Percentiles rank a stretch among this genome's conserved stretches.
These are phyloP conservation scores for Trametes sp. DNA, from an alignment of 1,284 basidiomycete genomes.

Conservation along the genomic window DNA sequence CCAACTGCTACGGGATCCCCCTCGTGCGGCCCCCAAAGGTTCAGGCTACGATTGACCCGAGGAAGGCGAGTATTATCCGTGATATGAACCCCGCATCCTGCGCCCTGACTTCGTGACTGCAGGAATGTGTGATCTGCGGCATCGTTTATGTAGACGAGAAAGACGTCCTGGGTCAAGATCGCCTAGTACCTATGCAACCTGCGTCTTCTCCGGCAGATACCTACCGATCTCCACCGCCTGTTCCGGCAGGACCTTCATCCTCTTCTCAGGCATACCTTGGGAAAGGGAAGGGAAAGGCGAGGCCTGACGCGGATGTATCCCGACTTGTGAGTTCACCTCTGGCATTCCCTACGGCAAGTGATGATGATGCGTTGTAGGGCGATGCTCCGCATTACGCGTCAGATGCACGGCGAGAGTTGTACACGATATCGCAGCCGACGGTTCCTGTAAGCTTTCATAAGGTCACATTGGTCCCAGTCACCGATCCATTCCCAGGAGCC, in stretches of 20 bases:
- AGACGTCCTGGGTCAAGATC: conserved; percentile 58
- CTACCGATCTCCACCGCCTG: conserved; percentile 1
- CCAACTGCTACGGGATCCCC: conserved; percentile 73
- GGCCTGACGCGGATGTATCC: background rate
- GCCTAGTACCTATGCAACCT: conserved; percentile 47
- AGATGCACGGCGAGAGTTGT: conserved; percentile 19
- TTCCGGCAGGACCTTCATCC: background rate
- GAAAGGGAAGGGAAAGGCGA: conserved; percentile 20
- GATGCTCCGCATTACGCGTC: conserved; percentile 6
- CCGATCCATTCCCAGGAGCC: conserved; percentile 24
- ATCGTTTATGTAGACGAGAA: conserved; percentile 63
- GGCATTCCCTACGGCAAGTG: background rate
- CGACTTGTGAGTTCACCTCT: background rate
- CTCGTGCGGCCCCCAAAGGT: conserved; percentile 76
- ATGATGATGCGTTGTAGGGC: background rate
- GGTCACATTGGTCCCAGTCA: conserved; percentile 8
- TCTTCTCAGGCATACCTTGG: conserved; percentile 3
- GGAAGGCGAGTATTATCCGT: conserved; percentile 56
- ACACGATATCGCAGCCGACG: conserved; percentile 1
- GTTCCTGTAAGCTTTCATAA: conserved; percentile 11
- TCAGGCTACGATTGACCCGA: conserved; percentile 64
- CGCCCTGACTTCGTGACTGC: conserved; percentile 6
- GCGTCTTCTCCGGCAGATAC: conserved; percentile 13
- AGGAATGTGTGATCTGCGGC: conserved; percentile 85
- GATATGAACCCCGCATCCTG: background rate